Conservation (phyloP, 371 early-diverging fungal species). For the Mucor velutinosus region DNA sequence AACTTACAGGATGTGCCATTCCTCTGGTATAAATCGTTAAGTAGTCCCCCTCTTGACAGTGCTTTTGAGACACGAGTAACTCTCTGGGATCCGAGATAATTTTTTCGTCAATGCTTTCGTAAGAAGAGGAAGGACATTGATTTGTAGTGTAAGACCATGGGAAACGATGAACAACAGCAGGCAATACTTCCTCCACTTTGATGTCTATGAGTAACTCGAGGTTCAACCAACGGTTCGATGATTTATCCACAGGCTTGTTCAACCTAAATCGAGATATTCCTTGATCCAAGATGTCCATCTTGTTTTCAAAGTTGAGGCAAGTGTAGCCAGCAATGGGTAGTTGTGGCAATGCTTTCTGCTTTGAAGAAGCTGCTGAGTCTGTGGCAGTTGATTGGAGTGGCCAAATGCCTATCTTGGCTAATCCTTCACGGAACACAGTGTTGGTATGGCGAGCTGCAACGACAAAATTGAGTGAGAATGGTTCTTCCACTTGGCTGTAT, state of each 20-base stretch:
- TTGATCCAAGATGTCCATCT: conserved; percentile 18
- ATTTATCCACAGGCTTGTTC: conserved; percentile 13
- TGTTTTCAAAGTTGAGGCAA: conserved; percentile 20
- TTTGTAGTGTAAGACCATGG: conserved; percentile 20
- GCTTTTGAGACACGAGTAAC: conserved; percentile 8
- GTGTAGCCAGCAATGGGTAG: conserved; percentile 17
- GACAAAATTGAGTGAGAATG: conserved; percentile 22
- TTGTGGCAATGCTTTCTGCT: not conserved
- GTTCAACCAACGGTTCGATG: conserved; percentile 14
- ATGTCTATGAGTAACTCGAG: conserved; percentile 25
- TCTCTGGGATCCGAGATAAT: conserved; percentile 1
- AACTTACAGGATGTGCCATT: conserved; percentile 24
- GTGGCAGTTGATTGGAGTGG: not conserved
- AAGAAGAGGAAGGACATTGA: not conserved
- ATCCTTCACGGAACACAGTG: conserved; percentile 16
- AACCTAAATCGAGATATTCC: conserved; percentile 19
- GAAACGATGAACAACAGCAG: conserved; percentile 17
- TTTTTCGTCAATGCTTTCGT: conserved; percentile 4
- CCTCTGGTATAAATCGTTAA: conserved; percentile 29
- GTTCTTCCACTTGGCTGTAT: conserved; percentile 25
- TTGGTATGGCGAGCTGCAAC: conserved; percentile 25
- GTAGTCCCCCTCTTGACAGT: conserved; percentile 25
- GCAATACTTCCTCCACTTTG: conserved; percentile 20
- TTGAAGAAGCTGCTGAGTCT: not conserved
- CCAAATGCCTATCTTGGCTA: conserved; percentile 22